Conservation (phyloP, 805 yeast species). For the Zygosaccharomyces kombuchaensis region DNA sequence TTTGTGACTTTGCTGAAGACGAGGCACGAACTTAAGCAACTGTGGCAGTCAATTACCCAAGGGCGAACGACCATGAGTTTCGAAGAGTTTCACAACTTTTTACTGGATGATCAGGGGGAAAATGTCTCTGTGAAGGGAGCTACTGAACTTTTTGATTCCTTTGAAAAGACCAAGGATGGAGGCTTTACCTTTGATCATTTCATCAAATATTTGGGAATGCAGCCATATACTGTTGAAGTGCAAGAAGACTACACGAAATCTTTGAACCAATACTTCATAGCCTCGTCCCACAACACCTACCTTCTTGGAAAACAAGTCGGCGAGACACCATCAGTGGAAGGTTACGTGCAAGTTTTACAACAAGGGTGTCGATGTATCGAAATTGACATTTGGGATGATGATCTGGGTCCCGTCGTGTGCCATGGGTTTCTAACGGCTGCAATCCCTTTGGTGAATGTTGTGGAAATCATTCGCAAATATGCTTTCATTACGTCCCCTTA, state of each 20-base stretch:
- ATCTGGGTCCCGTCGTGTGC: slow-evolving; percentile 74
- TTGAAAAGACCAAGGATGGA: slow-evolving; percentile 20
- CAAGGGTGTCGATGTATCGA: slow-evolving; percentile 95
- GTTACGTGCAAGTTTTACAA: slow-evolving; percentile 79
- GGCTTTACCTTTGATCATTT: slow-evolving; percentile 24
- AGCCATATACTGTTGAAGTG: slow-evolving; percentile 23
- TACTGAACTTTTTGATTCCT: slow-evolving; percentile 38
- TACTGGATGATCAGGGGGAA: slow-evolving; percentile 48
- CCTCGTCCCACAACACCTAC: slow-evolving; percentile 94
- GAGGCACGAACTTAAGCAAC: slow-evolving; percentile 53
- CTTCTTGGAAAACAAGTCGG: slow-evolving; percentile 82
- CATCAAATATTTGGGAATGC: slow-evolving; percentile 32
- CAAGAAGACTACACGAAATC: slow-evolving; percentile 52
- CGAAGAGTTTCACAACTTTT: slow-evolving; percentile 41
- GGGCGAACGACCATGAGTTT: slow-evolving; percentile 22
- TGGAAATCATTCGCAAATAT: slow-evolving; percentile 70
- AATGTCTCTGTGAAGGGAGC: slow-evolving; percentile 28
- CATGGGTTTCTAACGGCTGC: slow-evolving; percentile 88
- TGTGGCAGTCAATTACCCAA: slow-evolving; percentile 43
- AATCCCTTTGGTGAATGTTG: slow-evolving; percentile 62
- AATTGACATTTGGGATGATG: slow-evolving; percentile 91
- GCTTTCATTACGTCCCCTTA: slow-evolving; percentile 84
- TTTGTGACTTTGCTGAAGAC: slow-evolving; percentile 66
- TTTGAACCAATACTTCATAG: slow-evolving; percentile 77
- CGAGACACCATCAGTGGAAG: slow-evolving; percentile 84